phyloP scores from a whole-genome alignment of 345 rosid genomes.

The Rhizophora apiculata region DNA sequence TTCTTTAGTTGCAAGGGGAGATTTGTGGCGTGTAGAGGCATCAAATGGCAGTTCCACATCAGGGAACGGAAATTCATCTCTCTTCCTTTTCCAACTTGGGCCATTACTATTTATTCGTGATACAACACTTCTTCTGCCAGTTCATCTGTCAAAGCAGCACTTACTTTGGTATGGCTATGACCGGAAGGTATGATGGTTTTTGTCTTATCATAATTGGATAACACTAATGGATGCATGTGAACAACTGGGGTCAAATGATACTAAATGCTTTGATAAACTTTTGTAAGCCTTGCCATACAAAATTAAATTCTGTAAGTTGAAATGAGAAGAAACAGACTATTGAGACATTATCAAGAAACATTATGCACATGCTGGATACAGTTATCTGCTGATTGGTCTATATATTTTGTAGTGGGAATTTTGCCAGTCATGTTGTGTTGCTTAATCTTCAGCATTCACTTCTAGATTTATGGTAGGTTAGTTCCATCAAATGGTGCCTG shows the following conservation, averaged over 20 bases:
- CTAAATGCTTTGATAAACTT: neutral
- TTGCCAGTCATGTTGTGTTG: neutral
- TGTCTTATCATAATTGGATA: neutral
- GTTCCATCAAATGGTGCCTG: too few species aligned
- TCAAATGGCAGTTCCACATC: slow-evolving; percentile 61
- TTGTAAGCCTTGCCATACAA: neutral
- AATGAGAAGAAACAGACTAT: neutral
- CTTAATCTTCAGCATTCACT: neutral
- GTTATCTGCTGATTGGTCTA: neutral
- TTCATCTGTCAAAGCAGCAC: slow-evolving; percentile 93
- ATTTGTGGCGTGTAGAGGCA: slow-evolving; percentile 92
- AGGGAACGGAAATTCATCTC: slow-evolving; percentile 66
- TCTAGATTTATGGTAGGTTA: neutral
- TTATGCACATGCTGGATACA: neutral
- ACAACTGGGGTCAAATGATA: neutral
- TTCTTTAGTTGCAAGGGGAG: slow-evolving; percentile 87
- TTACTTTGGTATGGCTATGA: slow-evolving; percentile 99
- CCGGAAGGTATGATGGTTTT: slow-evolving; percentile 62
- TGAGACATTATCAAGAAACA: neutral
- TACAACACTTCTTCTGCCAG: slow-evolving; percentile 81
- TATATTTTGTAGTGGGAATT: neutral
- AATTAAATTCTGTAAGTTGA: neutral
- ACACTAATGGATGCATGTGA: neutral
- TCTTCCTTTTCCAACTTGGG: slow-evolving; percentile 92
- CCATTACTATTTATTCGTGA: slow-evolving; percentile 87